A percentile compares a stretch with the other conserved stretches of the same genome.
These are phyloP conservation scores for Yarrowia osloensis DNA, from an alignment of 805 yeast species.

Conservation along the genomic window DNA sequence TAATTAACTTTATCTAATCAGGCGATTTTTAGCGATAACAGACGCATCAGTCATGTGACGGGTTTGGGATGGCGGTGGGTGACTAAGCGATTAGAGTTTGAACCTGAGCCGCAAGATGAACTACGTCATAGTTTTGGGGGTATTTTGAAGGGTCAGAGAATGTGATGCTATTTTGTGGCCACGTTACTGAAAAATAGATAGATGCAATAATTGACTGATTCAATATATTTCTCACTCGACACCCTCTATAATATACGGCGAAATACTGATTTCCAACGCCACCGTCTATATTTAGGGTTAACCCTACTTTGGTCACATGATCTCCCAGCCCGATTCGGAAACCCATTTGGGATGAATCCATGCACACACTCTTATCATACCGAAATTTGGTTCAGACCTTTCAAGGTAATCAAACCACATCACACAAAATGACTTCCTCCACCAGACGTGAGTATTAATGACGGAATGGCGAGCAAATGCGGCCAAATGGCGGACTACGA, in stretches of 20 bases:
- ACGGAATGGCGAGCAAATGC: background rate
- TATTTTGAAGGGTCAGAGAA: background rate
- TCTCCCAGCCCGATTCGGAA: background rate
- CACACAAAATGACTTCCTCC: constrained; percentile 29
- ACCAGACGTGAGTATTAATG: constrained; percentile 29
- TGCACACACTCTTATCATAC: constrained; percentile 30
- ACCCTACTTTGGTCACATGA: constrained; percentile 24
- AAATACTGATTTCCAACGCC: too few species aligned
- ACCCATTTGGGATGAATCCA: constrained; percentile 18
- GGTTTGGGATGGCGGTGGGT: background rate
- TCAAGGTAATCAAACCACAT: constrained; percentile 28
- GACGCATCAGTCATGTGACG: background rate
- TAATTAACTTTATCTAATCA: constrained; percentile 12
- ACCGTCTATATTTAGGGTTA: constrained; percentile 23
- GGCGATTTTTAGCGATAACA: constrained; percentile 19
- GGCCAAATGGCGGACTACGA: background rate
- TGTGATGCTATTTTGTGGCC: too few species aligned
- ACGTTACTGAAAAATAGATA: too few species aligned
- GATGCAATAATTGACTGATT: too few species aligned
- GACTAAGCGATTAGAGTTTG: background rate
- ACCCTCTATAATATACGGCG: too few species aligned
- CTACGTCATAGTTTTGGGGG: background rate
- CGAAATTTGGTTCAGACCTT: constrained; percentile 29
- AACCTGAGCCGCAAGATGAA: background rate
- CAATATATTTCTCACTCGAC: too few species aligned